Conservation (phyloP, 2,329 filamentous ascomycete species). For the Tolypocladium cylindrosporum region DNA sequence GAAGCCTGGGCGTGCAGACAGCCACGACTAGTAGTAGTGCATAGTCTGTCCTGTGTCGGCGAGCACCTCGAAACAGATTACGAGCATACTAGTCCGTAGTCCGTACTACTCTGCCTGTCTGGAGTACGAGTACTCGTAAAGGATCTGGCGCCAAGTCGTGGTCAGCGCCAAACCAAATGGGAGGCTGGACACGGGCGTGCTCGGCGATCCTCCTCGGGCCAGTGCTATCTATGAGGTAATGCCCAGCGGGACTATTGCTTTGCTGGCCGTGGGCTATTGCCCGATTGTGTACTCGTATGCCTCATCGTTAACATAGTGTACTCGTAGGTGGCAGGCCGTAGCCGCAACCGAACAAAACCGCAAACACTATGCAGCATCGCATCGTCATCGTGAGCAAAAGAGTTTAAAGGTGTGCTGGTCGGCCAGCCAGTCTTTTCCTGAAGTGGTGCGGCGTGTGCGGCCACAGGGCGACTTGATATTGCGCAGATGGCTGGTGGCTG, state of each 20-base stretch:
- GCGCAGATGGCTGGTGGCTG: background rate
- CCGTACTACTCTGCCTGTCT: background rate
- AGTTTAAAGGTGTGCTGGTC: background rate
- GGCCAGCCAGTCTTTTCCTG: background rate
- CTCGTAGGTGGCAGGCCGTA: background rate
- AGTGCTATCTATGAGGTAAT: constrained; percentile 8
- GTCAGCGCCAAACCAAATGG: background rate
- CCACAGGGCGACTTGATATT: background rate
- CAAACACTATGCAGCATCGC: background rate
- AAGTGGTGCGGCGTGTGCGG: background rate
- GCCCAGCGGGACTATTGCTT: background rate
- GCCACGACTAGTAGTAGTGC: background rate
- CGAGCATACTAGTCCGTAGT: too few relatives aligned
- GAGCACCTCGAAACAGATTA: too few relatives aligned
- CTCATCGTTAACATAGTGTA: background rate
- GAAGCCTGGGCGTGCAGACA: background rate
- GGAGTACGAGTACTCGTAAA: background rate
- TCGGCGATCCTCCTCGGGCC: constrained; percentile 3
- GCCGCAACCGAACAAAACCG: background rate
- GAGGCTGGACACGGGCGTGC: background rate
- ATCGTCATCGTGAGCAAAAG: background rate
- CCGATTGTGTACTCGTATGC: background rate
- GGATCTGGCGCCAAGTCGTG: background rate
- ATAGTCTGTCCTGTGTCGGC: too few relatives aligned
- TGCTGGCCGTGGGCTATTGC: background rate